Evolutionary conservation across 1,284 basidiomycete genomes (phyloP), one percentile per base, ranked within the genome.

Genomic region (Rhodotorula sp.): DNA sequence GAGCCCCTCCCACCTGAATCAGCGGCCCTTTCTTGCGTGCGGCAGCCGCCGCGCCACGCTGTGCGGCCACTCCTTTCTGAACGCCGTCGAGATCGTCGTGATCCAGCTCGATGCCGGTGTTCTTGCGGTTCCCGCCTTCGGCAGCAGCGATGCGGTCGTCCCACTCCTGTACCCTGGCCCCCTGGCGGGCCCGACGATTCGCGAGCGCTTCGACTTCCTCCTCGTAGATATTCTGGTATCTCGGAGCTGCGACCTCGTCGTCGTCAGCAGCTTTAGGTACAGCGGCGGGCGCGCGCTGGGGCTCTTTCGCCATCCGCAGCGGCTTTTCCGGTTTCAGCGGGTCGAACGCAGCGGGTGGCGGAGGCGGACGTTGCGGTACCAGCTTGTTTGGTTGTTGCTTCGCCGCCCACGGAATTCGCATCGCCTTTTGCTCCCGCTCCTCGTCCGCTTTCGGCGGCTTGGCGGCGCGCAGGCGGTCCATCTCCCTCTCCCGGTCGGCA

Each of bases 1-100:
- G 46, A 17, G 55, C 67, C 8, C 64, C 70, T 12, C 64, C 70
- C 15, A 66, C 64, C 59, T 62, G 67, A 10, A 72, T 59, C n/a
- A 71, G 51, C 37, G 69, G 67, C 14, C 54, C 60, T 55, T 72
- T 69, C 62, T 69, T 69, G 46, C 37, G 17, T 48, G 29, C 37
- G 26, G 62, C 60, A 3, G 51, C 63, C 6, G 44, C 24, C 5
- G 37, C 51, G 5, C 44, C 42, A 1, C 59, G 57, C 2, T 33
- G 54, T 4, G 54, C 58, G 4, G 61, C 58, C 12, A 46, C 68
- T 5, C 68, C 61, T 6, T 44, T 49, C 54, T 51, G 67, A 12
- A 53, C 70, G 1, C 53, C 57, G 42, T 71, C 70, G 14, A 67
- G 60, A 24, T 71, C 70, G 49, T 60, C 66, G 26, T 71, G 64